Evolutionary conservation across 2,329 filamentous ascomycete genomes (phyloP).

Genomic region (Mollisia scopiformis): DNA sequence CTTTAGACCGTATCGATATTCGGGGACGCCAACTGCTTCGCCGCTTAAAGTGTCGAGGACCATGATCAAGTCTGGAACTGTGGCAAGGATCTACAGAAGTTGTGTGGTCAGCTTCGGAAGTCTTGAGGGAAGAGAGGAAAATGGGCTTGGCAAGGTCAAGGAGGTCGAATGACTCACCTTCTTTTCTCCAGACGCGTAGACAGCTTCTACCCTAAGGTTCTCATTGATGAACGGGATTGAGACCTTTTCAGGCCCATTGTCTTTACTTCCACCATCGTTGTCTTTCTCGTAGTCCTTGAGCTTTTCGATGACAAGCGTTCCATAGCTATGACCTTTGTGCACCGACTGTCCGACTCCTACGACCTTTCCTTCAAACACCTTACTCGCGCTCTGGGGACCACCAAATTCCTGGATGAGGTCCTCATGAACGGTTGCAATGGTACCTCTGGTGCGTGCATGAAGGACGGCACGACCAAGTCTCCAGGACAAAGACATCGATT

Average conservation of each 20-base stretch:
- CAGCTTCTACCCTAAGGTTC: constrained; percentile 6
- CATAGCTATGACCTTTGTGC: constrained; percentile 9
- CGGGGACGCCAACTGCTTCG: constrained; percentile 6
- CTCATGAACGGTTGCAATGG: not conserved
- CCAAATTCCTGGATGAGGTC: constrained; percentile 6
- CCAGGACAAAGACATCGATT: constrained; percentile 6
- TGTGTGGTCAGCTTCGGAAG: not conserved
- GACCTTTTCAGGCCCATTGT: not conserved
- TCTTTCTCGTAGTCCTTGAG: constrained; percentile 2
- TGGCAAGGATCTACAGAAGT: not conserved
- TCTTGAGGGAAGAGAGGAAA: not conserved
- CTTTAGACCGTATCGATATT: constrained; percentile 8
- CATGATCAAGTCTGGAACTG: constrained; percentile 12
- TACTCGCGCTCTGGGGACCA: not conserved
- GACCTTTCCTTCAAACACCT: constrained; percentile 10
- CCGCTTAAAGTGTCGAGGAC: constrained; percentile 1
- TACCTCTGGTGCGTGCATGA: not conserved
- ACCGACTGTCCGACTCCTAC: not conserved
- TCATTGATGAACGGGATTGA: constrained; percentile 12
- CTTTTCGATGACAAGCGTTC: constrained; percentile 7
- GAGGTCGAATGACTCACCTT: not conserved
- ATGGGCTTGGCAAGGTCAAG: no score
- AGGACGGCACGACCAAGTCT: constrained; percentile 3
- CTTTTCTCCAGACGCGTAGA: not conserved
- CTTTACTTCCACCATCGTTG: not conserved